Conservation (phyloP, 371 early-diverging fungal species). For the Mucor indicus region DNA sequence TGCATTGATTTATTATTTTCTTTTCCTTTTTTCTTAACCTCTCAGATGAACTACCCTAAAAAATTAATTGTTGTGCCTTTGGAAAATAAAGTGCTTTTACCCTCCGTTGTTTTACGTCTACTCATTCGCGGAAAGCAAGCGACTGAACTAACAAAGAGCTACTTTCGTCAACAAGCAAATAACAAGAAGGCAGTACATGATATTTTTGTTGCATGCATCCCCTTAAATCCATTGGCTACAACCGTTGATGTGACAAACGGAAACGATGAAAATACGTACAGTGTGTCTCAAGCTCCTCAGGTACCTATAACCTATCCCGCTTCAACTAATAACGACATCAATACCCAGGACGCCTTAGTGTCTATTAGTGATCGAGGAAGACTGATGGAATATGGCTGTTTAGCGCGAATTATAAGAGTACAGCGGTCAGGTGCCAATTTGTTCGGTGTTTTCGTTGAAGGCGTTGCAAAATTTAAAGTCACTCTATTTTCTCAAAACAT, state of each 20-base stretch:
- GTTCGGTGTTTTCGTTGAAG: slow-evolving; percentile 32
- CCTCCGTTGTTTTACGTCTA: slow-evolving; percentile 29
- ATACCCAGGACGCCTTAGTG: slow-evolving; percentile 1
- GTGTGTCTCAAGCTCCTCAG: slow-evolving; percentile 13
- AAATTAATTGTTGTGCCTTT: slow-evolving; percentile 31
- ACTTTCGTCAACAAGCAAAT: slow-evolving; percentile 15
- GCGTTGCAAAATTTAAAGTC: slow-evolving; percentile 24
- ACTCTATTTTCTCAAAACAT: slow-evolving; percentile 1
- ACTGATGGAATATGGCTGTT: slow-evolving; percentile 34
- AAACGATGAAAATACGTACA: neutral
- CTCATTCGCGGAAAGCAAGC: slow-evolving; percentile 37
- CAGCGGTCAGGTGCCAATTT: slow-evolving; percentile 28
- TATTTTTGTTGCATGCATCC: slow-evolving; percentile 24
- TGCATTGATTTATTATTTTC: too few species aligned
- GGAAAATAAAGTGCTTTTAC: slow-evolving; percentile 33
- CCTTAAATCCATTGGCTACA: slow-evolving; percentile 3
- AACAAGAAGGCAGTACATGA: slow-evolving; percentile 6
- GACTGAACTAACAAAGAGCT: slow-evolving; percentile 21
- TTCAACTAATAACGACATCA: neutral
- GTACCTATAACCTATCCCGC: too few species aligned
- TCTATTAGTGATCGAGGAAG: slow-evolving; percentile 5
- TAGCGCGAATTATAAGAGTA: slow-evolving; percentile 36
- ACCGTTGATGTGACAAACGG: too few species aligned
- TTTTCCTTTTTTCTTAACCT: too few species aligned
- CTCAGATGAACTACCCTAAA: slow-evolving; percentile 16